Percentiles rank a stretch among this genome's conserved stretches.
These are phyloP conservation scores for Mortierella sp. DNA, from an alignment of 371 early-diverging fungal genomes.

Conservation along the genomic window DNA sequence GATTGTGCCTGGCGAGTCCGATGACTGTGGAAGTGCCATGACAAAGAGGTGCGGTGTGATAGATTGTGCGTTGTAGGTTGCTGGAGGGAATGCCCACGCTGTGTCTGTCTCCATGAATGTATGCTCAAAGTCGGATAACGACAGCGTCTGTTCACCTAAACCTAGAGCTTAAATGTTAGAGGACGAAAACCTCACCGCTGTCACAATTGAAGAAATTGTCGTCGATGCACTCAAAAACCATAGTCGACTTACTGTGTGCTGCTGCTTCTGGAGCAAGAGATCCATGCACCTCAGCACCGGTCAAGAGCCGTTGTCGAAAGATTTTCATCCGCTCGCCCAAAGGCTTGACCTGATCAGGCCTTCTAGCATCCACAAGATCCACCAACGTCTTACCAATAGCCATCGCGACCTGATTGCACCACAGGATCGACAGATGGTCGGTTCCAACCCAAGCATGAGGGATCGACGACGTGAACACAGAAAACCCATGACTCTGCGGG, in stretches of 20 bases:
- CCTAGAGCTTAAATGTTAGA: background rate
- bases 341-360: slow-evolving; percentile 71
- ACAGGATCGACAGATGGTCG: slow-evolving; percentile 92
- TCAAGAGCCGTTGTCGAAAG: slow-evolving; percentile 69
- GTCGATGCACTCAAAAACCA: background rate
- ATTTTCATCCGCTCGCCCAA: slow-evolving; percentile 71
- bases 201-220: no score
- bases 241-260: background rate
- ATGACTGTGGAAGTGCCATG: slow-evolving; percentile 39
- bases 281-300: slow-evolving; percentile 65
- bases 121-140: slow-evolving; percentile 16
- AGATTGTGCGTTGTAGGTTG: slow-evolving; percentile 20
- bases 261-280: background rate
- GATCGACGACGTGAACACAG: slow-evolving; percentile 84
- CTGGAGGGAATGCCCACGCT: slow-evolving; percentile 30
- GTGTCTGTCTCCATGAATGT: slow-evolving; percentile 17
- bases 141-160: slow-evolving; percentile 9
- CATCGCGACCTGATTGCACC: slow-evolving; percentile 91
- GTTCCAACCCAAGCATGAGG: slow-evolving; percentile 90
- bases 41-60: slow-evolving; percentile 22
- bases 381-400: slow-evolving; percentile 55
- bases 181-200: background rate
- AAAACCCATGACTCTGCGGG: slow-evolving; percentile 79
- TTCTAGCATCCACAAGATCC: slow-evolving; percentile 76
- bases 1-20: slow-evolving; percentile 58